Evolutionary conservation across 2,329 filamentous ascomycete species (phyloP), one percentile per base, ranked within the genome.

Genomic region (Exophiala aquamarina): DNA sequence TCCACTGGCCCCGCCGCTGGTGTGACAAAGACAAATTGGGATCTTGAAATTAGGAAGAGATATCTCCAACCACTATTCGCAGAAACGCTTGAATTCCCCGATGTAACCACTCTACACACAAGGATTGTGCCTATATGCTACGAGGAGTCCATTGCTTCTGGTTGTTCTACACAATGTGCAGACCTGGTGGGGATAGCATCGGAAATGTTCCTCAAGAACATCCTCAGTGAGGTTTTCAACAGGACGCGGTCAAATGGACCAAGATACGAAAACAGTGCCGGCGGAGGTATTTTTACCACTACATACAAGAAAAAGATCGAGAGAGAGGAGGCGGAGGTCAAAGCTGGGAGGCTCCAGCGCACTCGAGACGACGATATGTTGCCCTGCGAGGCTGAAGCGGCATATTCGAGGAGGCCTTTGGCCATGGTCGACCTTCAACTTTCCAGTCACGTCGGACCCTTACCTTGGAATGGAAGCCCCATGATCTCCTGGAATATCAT

Each of bases 351-450:
- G 58, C 66, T 94, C 1, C 73, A 79, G 14, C 78, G 88, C 56
- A 87, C 90, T 49, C 84, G 86, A 50, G 67, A 70, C 15, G 84
- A 80, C 38, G 90, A 90, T 1, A 69, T 95, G 20, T 70, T 96
- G 4, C 92, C 91, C 0, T 72, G 90, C 28, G 90, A 96, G 66
- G 81, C 87, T 3, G 89, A 87, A 63, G 84, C 86, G 43, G 84
- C 86, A 13, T 81, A 81, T 45, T 82, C 86, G 58, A 77, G 89
- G 31, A 79, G 83, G 4, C 82, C 87, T 1, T 69, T 96, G 1
- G 83, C 83, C 11, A 85, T 92, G 70, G 82, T 84, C 14, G 92
- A 96, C 64, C 68, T 96, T 38, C 79, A 86, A 29, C 72, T 95
- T 3, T 83, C 88, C 1, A 66, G 95, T 13, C 81, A 87, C 49